Base-by-base conservation (phyloP, 2,329 filamentous ascomycete genomes). In the Aspergillus phoenicis region DNA sequence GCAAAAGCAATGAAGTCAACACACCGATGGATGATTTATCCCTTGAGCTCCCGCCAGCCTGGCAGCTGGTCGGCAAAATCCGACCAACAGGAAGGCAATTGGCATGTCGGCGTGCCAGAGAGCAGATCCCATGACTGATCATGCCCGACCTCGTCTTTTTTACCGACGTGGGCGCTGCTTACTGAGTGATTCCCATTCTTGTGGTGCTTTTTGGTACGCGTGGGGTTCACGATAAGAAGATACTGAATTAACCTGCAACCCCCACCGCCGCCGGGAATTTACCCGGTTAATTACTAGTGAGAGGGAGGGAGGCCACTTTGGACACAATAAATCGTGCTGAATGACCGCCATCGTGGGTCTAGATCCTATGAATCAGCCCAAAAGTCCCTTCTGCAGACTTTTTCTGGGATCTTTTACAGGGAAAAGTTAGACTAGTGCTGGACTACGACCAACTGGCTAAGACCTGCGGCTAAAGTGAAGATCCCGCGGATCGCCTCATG, bases 211-310 rank as follows among this genome's bases (percentile, higher is more conserved):
- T 20, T 45, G 20, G 28, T 22, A 22, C 15, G 20, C 20, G 26
- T n/a, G 26, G 15, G 13, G 10, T 47, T 41, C 20, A 24, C 33
- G 45, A 8, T 51, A 47, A 43, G 15, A 39, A 60, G 63, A 61
- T 58, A 43, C 51, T 43, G 33, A 59, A 59, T 17, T 51, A 30
- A 24, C 54, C 33, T 47, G n/a, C 52, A 11, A 33, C 11, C 28
- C 17, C 51, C 51, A 45, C 55, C 57, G 60, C 66, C 64, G 52
- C 63, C 63, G 66, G 63, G 60, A 63, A 63, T 62, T 66, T 69
- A 59, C 57, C 67, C 66, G 66, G 65, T 65, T 68, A 64, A 68
- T 63, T 36, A 17, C n/a, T n/a, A 28, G 26, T 30, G 3, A n/a
- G 13, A 26, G 45, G 8, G 4, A 15, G 4, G 24, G 15, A 20